Evolutionary conservation across 2,329 filamentous ascomycete species (phyloP), one percentile per base, ranked within the genome.

Genomic region (Colletotrichum karsti): DNA sequence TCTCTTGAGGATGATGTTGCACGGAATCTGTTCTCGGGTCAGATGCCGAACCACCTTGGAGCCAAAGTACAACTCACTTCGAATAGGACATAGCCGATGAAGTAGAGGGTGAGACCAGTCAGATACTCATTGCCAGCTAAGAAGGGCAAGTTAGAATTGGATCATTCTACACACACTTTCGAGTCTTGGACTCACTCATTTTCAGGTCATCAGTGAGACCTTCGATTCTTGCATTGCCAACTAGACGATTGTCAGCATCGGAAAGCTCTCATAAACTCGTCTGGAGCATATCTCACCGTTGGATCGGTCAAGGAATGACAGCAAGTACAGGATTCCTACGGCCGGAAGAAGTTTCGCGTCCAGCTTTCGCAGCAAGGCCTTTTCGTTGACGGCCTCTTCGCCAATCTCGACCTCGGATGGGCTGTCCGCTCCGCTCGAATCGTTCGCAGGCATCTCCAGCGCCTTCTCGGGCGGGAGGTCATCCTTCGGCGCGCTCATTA

Each of bases 71-170:
- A 2, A 39, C 74, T 46, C 48, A 84, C 83, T 72, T 89, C 87
- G 44, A 89, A 89, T 10, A 88, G 72, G 2, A 88, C 86, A 66
- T 89, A 89, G 46, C 85, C 86, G 42, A 89, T 79, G 73, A 93
- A 93, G 75, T 91, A 93, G 0, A 92, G 75, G 0, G 90, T 92
- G 42, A 92, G 74, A 1, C 89, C 88, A 0, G 87, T 90, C 1
- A 92, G 80, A 64, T 93, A 92, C 71, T 91, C 83, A 50, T 90
- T 86, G 1, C 86, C 88, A 26, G 85, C 85, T 85, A 44, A 20
- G 12, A 18, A 20, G 13, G 12, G 24, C 69, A 24, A 57, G 63
- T 33, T 2, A 15, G 13, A 1, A 70, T 20, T 5, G 78, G 58
- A 46, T 78, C 75, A 10, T 56, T 70, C 0, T 71, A 1, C 80